Percentiles rank a stretch among this genome's conserved stretches.
These are phyloP conservation scores for Ustanciosporium gigantosporum DNA, from an alignment of 1,284 basidiomycete genomes.

Conservation along the genomic window DNA sequence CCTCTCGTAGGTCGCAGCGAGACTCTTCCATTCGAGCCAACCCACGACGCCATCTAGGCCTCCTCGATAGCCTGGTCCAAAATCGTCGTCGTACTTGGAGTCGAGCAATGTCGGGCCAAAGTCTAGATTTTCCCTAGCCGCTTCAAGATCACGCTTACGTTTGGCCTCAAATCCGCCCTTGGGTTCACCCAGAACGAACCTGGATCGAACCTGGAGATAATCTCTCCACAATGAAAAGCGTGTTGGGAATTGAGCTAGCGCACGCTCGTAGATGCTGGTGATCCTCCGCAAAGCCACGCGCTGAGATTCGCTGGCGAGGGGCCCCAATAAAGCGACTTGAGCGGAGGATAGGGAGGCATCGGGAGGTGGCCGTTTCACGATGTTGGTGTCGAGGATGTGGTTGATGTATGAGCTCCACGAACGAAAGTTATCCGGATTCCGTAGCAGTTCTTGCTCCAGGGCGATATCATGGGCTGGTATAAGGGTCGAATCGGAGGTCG, in stretches of 20 bases:
- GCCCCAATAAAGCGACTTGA: slow-evolving; percentile 63
- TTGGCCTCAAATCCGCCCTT: slow-evolving; percentile 61
- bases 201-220: slow-evolving; percentile 81
- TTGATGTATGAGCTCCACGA: slow-evolving; percentile 89
- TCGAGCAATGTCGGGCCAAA: slow-evolving; percentile 55
- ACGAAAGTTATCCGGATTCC: slow-evolving; percentile 86
- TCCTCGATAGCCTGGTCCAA: slow-evolving; percentile 73
- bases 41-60: slow-evolving; percentile 85
- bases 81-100: slow-evolving; percentile 68
- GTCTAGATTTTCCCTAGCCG: slow-evolving; percentile 68
- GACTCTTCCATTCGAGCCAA: slow-evolving; percentile 89
- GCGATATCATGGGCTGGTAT: slow-evolving; percentile 77
- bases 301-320: slow-evolving; percentile 72
- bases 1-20: slow-evolving; percentile 86
- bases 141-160: slow-evolving; percentile 61
- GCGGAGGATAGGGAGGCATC: slow-evolving; percentile 60
- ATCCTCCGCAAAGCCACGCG: slow-evolving; percentile 78
- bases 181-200: slow-evolving; percentile 79
- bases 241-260: slow-evolving; percentile 81
- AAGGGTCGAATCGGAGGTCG: slow-evolving; percentile 75
- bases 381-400: slow-evolving; percentile 72
- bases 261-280: slow-evolving; percentile 89
- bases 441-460: slow-evolving; percentile 91
- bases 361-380: slow-evolving; percentile 61
- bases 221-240: slow-evolving; percentile 95